Conservation (phyloP, 2,329 filamentous ascomycete genomes). For the Epichloe baconii region DNA sequence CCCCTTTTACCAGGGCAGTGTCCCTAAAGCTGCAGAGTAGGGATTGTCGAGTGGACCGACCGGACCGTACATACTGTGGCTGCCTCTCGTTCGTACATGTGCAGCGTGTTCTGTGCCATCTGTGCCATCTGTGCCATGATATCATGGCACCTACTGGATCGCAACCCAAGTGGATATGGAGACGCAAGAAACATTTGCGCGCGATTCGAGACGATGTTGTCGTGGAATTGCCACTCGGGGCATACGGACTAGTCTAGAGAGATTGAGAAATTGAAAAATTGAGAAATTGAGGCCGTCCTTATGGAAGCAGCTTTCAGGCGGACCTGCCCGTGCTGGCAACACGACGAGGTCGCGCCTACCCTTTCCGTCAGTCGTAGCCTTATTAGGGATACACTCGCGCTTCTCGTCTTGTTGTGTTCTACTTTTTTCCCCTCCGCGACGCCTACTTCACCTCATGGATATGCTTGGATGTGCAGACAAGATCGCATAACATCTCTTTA, state of each 20-base stretch:
- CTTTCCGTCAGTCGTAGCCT: neutral
- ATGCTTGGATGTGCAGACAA: too few species aligned
- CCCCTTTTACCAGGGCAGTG: neutral
- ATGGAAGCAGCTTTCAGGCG: neutral
- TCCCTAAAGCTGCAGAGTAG: neutral
- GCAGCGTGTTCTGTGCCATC: constrained; percentile 3
- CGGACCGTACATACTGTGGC: neutral
- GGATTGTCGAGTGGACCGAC: neutral
- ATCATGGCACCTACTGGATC: constrained; percentile 13
- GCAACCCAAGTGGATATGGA: neutral
- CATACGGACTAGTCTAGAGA: too few species aligned
- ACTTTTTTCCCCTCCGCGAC: neutral
- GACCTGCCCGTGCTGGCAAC: too few species aligned
- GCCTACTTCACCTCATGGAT: too few species aligned
- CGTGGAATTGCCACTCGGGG: too few species aligned
- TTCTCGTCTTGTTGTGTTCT: neutral
- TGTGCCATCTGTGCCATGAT: constrained; percentile 15
- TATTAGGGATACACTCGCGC: too few species aligned
- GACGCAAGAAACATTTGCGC: neutral
- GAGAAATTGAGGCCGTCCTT: too few species aligned
- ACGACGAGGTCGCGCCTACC: neutral
- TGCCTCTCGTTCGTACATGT: neutral
- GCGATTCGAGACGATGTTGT: neutral
- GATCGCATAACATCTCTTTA: too few species aligned
- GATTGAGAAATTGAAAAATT: too few species aligned